Percentiles rank a stretch among this genome's conserved stretches.
These are phyloP conservation scores for Mangifera indica DNA, from an alignment of 345 rosid species.

Conservation along the genomic window DNA sequence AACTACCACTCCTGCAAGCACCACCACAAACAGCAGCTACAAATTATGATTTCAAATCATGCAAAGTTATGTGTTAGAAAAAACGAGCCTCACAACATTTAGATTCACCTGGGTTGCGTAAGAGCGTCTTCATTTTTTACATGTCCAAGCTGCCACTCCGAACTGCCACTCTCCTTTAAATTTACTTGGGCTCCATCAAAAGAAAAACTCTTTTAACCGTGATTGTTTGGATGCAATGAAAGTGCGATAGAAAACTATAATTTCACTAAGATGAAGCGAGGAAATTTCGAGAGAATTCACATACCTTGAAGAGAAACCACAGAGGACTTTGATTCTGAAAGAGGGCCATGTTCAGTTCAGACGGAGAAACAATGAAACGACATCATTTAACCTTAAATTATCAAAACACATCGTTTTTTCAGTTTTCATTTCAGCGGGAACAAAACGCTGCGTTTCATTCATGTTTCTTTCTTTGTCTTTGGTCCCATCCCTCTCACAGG, in stretches of 20 bases:
- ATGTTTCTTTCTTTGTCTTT: neutral
- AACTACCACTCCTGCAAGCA: slow-evolving; percentile 38
- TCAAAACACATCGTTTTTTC: neutral
- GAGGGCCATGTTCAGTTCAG: no score
- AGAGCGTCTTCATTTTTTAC: neutral
- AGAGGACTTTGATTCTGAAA: no score
- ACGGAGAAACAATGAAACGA: no score
- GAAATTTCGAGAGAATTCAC: neutral
- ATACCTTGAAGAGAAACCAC: neutral
- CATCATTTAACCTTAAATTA: no score
- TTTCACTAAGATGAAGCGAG: neutral
- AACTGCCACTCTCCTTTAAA: no score
- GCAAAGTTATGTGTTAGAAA: neutral
- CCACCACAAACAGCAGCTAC: neutral
- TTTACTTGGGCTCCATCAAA: no score
- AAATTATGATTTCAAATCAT: neutral
- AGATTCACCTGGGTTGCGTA: slow-evolving; percentile 7
- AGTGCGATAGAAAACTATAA: neutral
- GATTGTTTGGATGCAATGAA: neutral
- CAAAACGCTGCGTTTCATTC: neutral
- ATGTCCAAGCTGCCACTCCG: neutral
- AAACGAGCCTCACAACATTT: neutral
- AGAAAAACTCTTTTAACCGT: neutral
- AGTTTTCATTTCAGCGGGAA: neutral
- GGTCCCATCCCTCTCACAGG: neutral